Base-by-base conservation (phyloP, 176 grass and related monocot species). In the Avena sativa region DNA sequence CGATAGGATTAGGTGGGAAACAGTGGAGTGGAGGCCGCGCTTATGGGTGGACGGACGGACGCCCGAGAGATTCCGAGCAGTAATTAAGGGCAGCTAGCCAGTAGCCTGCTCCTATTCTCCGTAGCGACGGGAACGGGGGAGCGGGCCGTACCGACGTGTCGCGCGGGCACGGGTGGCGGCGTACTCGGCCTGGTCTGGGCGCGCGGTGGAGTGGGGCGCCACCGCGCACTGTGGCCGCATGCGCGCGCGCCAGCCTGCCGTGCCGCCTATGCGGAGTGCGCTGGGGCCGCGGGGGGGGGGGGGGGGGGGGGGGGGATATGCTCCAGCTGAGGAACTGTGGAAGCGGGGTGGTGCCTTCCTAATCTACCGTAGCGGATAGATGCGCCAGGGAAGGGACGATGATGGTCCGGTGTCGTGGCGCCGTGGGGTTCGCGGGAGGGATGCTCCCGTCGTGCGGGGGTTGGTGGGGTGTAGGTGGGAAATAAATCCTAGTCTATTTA, bases 1-100 rank as follows among this genome's bases (percentile, higher is more conserved):
- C 81, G 67, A 80, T 80, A 64, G 81, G 84, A 90, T 90, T 86
- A 67, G 77, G 79, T 86, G 78, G 71, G 79, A 68, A 49, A 72
- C 82, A 57, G 75, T 40, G 80, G 26, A 55, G 60, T 63, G 51
- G 71, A 50, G n/a, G 46, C 71, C n/a, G 51, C 32, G 83, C 55
- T 75, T 84, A 61, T 30, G 52, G 53, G 69, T 44, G 80, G 12
- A 34, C 16, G 80, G 17, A 10, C 61, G 61, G 32, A 10, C 61
- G 61, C 32, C 47, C 32, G 8, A 71, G 74, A 77, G 49, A 56
- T 77, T 77, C 74, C 74, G 49, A 34, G 26, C 20, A 74, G 79
- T 62, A 80, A 80, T 64, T 63, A 48, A 79, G 32, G 20, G 76
- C 76, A 1, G 76, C 55, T 78, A 65, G 20, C 21, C 11, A 66